These are phyloP conservation scores for Aquilaria sinensis DNA, from an alignment of 345 rosid genomes.

Conservation along the genomic window DNA sequence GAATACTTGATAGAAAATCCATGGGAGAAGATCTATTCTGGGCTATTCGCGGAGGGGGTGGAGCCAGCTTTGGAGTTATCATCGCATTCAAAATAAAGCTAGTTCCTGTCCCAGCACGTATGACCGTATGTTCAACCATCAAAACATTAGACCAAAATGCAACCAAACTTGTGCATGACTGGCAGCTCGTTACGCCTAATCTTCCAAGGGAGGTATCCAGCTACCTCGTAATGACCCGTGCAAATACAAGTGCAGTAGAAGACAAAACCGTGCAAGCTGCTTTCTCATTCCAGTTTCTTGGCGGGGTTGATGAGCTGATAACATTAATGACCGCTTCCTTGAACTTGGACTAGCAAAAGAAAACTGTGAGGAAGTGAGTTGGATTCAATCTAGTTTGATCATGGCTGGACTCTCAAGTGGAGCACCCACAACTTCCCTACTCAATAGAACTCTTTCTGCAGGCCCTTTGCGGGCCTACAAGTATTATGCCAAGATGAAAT, in stretches of 20 bases:
- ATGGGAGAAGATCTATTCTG: too few species aligned
- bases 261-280: neutral
- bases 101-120: neutral
- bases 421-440: neutral
- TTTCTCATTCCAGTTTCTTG: neutral
- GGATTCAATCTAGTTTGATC: neutral
- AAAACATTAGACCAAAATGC: neutral
- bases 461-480: too few species aligned
- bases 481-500: slow-evolving; percentile 1
- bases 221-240: neutral
- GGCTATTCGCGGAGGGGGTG: too few species aligned
- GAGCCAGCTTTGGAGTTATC: neutral
- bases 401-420: neutral
- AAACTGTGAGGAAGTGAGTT: neutral
- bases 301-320: neutral
- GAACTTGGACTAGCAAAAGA: neutral
- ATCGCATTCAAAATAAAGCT: neutral
- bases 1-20: too few species aligned
- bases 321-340: neutral
- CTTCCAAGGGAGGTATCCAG: neutral
- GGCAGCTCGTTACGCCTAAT: neutral
- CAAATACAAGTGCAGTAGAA: neutral
- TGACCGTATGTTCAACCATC: neutral
- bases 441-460: neutral
- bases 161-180: neutral